Conservation (phyloP, 2,329 filamentous ascomycete species). For the Lachnellula arida region DNA sequence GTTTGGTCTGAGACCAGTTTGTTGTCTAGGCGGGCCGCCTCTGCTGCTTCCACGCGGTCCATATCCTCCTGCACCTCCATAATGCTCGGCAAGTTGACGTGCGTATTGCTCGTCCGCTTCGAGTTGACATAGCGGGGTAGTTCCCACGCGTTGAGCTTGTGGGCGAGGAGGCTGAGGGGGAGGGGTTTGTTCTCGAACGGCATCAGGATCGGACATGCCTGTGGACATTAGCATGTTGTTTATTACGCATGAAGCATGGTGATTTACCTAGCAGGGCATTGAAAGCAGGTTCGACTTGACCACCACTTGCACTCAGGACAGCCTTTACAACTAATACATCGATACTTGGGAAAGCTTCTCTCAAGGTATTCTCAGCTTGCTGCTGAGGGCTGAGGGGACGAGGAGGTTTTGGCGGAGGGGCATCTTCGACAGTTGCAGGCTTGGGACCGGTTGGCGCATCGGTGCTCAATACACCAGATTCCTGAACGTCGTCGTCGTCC, state of each 20-base stretch:
- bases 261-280: conserved; percentile 78
- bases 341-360: conserved; percentile 87
- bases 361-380: conserved; percentile 81
- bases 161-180: conserved; percentile 79
- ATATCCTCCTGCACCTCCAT: conserved; percentile 55
- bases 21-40: conserved; percentile 37
- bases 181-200: conserved; percentile 54
- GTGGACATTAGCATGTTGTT: conserved; percentile 7
- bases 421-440: conserved; percentile 43
- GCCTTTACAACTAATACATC: conserved; percentile 80
- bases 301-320: conserved; percentile 78
- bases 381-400: conserved; percentile 76
- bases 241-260: not conserved
- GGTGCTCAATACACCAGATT: conserved; percentile 47
- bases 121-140: conserved; percentile 68
- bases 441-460: conserved; percentile 40
- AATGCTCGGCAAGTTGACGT: conserved; percentile 88
- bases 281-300: conserved; percentile 88
- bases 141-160: conserved; percentile 42
- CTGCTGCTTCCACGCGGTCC: conserved; percentile 43
- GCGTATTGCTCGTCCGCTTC: conserved; percentile 90
- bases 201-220: conserved; percentile 79
- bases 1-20: conserved; percentile 51
- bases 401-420: conserved; percentile 73
- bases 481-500: conserved; percentile 66